Base-by-base conservation (phyloP, 352 stramenopile genomes). In the Paralagenidium karlingii region DNA sequence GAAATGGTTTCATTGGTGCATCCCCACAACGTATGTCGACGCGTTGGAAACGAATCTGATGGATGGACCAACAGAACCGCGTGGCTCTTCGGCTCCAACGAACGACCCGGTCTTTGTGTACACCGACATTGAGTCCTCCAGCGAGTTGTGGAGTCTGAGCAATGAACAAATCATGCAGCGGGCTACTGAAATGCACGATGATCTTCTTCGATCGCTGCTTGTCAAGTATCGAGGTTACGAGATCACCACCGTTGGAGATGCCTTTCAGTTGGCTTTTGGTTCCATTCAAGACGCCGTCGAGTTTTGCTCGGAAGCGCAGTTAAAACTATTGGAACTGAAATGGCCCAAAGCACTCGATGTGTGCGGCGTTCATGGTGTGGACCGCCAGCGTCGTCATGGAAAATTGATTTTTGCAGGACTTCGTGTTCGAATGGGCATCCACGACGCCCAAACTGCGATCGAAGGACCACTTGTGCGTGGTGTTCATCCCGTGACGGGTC, bases 61-160 rank as follows among this genome's bases (percentile, higher is more conserved):
- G 12, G 55, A 61, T 12, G 31, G 43, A 30, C 34, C 33, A 8
- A 44, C 34, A 1, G 34, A 34, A 8, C 40, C 26, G 8, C 22
- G n/a, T n/a, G n/a, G 15, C 26, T 53, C 40, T 34, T 30, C 34
- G 3, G 43, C 62, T 7, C 64, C 64, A 12, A 47, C 48, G 16
- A 46, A 46, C 13, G 60, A 74, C 15, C 67, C 64, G 5, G 60
- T 81, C 26, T 78, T 81, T 32, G 61, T 81, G 19, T 76, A 69
- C 61, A 81, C 67, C 13, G 67, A 80, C 48, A 75, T 76, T 38
- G 63, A 81, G 41, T 58, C 63, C 10, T 80, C 67, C n/a, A 78
- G 50, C 9, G 43, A 53, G 34, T 47, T 78, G 3, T 78, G 67
- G 67, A 25, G 46, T 0, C 28, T 69, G 18, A 34, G 60, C 10